These are phyloP conservation scores for Penicillium dipodomyicola DNA, from an alignment of 495 filamentous ascomycete genomes.

Conservation along the genomic window DNA sequence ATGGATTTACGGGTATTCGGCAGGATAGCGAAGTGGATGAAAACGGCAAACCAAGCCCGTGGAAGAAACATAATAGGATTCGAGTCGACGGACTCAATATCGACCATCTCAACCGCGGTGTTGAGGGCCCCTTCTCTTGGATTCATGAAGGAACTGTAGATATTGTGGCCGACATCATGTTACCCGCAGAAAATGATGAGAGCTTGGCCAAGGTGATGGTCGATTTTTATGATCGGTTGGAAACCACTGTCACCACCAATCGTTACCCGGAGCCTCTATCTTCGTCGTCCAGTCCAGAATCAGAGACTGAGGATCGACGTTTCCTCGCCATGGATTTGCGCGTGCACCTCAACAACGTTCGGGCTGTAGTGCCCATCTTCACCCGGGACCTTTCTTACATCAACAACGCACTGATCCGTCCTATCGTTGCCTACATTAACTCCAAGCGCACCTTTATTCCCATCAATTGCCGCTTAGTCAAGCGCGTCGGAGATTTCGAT, in stretches of 20 bases:
- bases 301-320: constrained; percentile 52
- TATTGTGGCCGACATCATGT: constrained; percentile 91
- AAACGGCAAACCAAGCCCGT: constrained; percentile 53
- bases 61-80: constrained; percentile 91
- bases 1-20: constrained; percentile 60
- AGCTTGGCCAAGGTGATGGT: constrained; percentile 88
- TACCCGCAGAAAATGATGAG: constrained; percentile 81
- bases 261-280: constrained; percentile 39
- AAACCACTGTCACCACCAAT: constrained; percentile 82
- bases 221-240: constrained; percentile 90
- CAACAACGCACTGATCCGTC: constrained; percentile 89
- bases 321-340: constrained; percentile 87
- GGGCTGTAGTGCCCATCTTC: constrained; percentile 88
- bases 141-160: constrained; percentile 95
- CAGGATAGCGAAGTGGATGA: constrained; percentile 52
- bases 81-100: constrained; percentile 92
- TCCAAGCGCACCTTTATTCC: constrained; percentile 90
- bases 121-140: constrained; percentile 95
- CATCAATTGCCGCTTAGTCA: constrained; percentile 89
- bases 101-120: constrained; percentile 91
- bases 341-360: constrained; percentile 87
- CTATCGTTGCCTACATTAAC: constrained; percentile 99
- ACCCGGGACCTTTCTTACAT: constrained; percentile 88
- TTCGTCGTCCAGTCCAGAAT: constrained; percentile 8
- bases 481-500: constrained; percentile 82